phyloP scores from a whole-genome alignment of 2,329 filamentous ascomycete genomes.

The Aspergillus sp. region DNA sequence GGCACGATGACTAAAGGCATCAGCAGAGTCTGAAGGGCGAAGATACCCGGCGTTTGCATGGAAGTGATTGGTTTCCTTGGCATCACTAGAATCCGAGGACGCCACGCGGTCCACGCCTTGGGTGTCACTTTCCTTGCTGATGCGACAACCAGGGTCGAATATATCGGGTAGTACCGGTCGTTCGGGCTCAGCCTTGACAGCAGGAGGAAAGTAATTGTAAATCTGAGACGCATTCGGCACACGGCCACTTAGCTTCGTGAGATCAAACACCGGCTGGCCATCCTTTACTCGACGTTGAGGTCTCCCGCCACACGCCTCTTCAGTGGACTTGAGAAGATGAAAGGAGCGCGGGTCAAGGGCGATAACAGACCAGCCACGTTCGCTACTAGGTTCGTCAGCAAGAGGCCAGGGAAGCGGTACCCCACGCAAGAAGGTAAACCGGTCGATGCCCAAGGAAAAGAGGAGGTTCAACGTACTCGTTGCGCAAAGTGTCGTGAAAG shows the following conservation, averaged over 20 bases:
- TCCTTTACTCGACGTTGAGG: slow-evolving; percentile 20
- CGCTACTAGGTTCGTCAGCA: slow-evolving; percentile 16
- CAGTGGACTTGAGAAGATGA: slow-evolving; percentile 31
- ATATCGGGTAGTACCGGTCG: slow-evolving; percentile 28
- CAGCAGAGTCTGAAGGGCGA: slow-evolving; percentile 12
- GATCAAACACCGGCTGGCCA: slow-evolving; percentile 26
- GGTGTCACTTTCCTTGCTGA: slow-evolving; percentile 7
- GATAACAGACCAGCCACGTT: slow-evolving; percentile 48
- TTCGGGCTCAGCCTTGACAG: slow-evolving; percentile 18
- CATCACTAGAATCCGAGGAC: neutral
- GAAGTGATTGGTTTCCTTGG: neutral
- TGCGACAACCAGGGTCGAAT: slow-evolving; percentile 26
- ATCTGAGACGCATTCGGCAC: slow-evolving; percentile 30
- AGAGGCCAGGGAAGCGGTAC: neutral
- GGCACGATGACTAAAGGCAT: slow-evolving; percentile 19
- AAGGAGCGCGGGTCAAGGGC: slow-evolving; percentile 47
- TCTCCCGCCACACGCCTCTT: slow-evolving; percentile 43
- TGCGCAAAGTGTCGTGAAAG: slow-evolving; percentile 26
- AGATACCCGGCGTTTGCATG: slow-evolving; percentile 1
- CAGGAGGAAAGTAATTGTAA: slow-evolving; percentile 27
- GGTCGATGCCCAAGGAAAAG: neutral
- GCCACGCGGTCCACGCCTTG: neutral
- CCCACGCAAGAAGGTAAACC: neutral
- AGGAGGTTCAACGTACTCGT: slow-evolving; percentile 17
- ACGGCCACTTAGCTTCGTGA: slow-evolving; percentile 26